Base-by-base conservation (phyloP, 1,139 yeast species). In the Debaryomyces subglobosus region DNA sequence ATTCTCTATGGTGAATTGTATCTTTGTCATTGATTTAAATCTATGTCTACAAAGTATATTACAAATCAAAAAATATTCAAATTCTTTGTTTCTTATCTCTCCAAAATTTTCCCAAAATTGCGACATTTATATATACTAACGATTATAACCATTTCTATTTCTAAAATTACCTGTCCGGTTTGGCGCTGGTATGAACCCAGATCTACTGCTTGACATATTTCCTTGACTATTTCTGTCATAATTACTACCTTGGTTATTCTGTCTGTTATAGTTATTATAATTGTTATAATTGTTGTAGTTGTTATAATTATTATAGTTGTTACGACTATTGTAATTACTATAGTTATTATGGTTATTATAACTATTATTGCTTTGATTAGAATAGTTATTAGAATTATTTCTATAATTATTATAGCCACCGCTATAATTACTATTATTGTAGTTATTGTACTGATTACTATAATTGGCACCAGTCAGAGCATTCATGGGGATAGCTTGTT, bases 61-160 rank as follows among this genome's bases (percentile, higher is more conserved):
- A 24, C 39, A 15, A 24, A 37, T 37, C 29, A 23, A 37, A 37
- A 4, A 7, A 10, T 29, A 15, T 9, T 21, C 10, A 12, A 25
- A n/a, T 38, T 6, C 9, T 21, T 24, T n/a, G 15, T 25, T 38
- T 16, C 27, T 38, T 16, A 38, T 25, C 27, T 7, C 41, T 23
- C n/a, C 13, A n/a, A 27, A 27, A 2, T 27, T 27, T 27, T 18
- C 9, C 12, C 13, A 13, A 13, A 39, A 16, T 25, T 39, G 34
- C 38, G 40, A 44, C 35, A 30, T 30, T 38, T 34, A 39, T 23
- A 39, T 23, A 34, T 18, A 33, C 40, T 39, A 46, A 33, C 48
- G 47, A 45, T 62, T 58, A 51, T 61, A 62, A 6, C 64, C 63
- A 49, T 63, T 62, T 44, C 53, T 49, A 36, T 42, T 29, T 13